A percentile compares a stretch with the other conserved stretches of the same genome.
Conservation (phyloP, 2,329 filamentous ascomycete species). For the Capronia coronata region DNA sequence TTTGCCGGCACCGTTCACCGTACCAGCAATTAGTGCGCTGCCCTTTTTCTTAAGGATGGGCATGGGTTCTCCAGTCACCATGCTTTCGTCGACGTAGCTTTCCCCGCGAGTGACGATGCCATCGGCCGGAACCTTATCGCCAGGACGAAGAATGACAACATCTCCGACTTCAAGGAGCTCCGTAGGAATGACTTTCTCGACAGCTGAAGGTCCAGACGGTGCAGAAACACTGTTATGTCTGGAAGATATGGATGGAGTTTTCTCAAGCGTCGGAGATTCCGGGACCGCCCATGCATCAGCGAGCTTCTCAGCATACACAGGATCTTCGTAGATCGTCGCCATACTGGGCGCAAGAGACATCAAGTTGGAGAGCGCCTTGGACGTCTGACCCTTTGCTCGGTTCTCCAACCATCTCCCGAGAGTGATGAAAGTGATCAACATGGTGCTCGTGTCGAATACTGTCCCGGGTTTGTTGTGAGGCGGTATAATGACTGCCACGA, state of each 20-base stretch:
- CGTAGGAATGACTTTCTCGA: constrained; percentile 81
- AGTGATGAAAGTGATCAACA: constrained; percentile 94
- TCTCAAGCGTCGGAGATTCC: constrained; percentile 31
- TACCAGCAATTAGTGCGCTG: constrained; percentile 77
- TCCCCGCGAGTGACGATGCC: constrained; percentile 80
- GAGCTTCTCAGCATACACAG: constrained; percentile 85
- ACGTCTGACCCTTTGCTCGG: constrained; percentile 90
- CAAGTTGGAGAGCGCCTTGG: constrained; percentile 80
- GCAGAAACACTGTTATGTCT: constrained; percentile 7
- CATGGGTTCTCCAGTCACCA: constrained; percentile 97
- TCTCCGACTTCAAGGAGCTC: constrained; percentile 92
- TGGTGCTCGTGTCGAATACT: constrained; percentile 95
- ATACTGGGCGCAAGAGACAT: constrained; percentile 97
- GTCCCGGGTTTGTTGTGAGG: constrained; percentile 77
- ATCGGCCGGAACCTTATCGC: constrained; percentile 94
- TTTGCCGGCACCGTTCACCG: constrained; percentile 87
- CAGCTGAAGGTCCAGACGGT: constrained; percentile 44
- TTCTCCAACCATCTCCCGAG: constrained; percentile 90
- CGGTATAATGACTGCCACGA: constrained; percentile 66
- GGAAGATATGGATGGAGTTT: constrained; percentile 39
- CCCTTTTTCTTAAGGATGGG: constrained; percentile 85
- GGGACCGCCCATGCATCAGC: constrained; percentile 66
- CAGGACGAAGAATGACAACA: constrained; percentile 83
- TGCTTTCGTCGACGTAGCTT: constrained; percentile 92
- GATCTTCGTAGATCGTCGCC: constrained; percentile 92